Evolutionary conservation across 2,329 filamentous ascomycete genomes (phyloP).

Genomic region (Colletotrichum sp.): DNA sequence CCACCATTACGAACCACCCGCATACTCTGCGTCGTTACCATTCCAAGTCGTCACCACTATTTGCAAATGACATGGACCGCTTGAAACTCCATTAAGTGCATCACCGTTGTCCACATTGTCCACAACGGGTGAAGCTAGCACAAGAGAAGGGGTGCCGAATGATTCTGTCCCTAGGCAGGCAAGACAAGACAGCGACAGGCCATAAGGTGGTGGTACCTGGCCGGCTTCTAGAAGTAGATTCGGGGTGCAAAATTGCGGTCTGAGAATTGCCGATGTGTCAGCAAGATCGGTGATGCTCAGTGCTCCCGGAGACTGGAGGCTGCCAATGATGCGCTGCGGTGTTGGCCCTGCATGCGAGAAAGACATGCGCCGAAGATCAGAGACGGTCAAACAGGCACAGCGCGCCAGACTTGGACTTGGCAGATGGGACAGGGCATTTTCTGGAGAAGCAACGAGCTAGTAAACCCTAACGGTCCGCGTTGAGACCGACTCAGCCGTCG

Average conservation of each 20-base stretch:
- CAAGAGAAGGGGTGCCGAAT: background rate
- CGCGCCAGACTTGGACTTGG: background rate
- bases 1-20: slow-evolving; percentile 6
- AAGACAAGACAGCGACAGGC: background rate
- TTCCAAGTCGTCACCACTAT: background rate
- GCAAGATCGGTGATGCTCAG: background rate
- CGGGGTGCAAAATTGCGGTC: background rate
- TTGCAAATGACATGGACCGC: background rate
- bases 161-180: background rate
- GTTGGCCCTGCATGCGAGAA: background rate
- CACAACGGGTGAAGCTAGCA: background rate
- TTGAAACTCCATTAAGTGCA: background rate
- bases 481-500: background rate
- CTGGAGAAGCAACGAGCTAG: background rate
- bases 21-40: background rate
- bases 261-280: background rate
- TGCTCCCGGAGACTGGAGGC: background rate
- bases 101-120: background rate
- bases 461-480: slow-evolving; percentile 13
- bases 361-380: background rate
- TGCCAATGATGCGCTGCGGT: background rate
- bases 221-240: background rate
- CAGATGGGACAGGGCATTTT: background rate
- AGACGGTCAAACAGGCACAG: background rate
- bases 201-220: background rate